A percentile compares a stretch with the other conserved stretches of the same genome.
These are phyloP conservation scores for Heliamphora pulchella DNA, from an alignment of 179 eudicot genomes.

Conservation along the genomic window DNA sequence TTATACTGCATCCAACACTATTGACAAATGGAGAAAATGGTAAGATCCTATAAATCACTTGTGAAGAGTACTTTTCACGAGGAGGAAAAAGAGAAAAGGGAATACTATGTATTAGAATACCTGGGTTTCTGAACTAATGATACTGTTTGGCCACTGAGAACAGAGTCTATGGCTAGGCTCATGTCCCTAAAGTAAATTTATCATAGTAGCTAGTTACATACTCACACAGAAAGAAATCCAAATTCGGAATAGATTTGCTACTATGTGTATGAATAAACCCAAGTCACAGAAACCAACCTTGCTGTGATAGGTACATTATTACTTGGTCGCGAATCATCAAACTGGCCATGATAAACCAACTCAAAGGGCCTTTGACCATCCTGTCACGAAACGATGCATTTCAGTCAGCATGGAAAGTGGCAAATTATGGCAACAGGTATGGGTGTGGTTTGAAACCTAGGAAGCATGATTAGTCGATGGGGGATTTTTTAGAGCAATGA, in stretches of 20 bases:
- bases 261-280: not conserved
- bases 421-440: not conserved
- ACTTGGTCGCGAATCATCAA: constrained; percentile 88
- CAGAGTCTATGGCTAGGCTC: constrained; percentile 72
- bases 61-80: too few species aligned
- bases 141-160: constrained; percentile 72
- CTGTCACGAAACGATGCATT: constrained; percentile 26
- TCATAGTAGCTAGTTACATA: not conserved
- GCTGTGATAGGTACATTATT: constrained; percentile 66
- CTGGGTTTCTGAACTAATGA: constrained; percentile 72
- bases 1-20: constrained; percentile 89
- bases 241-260: not conserved
- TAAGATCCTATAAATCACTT: not conserved
- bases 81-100: not conserved
- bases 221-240: not conserved
- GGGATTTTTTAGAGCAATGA: not conserved
- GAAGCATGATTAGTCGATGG: not conserved
- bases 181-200: constrained; percentile 53
- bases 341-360: constrained; percentile 93
- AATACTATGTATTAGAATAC: constrained; percentile 20
- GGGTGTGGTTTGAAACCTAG: not conserved
- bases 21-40: constrained; percentile 11
- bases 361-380: constrained; percentile 90
- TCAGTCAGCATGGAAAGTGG: not conserved
- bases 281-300: constrained; percentile 39